These are phyloP conservation scores for Cercospora sp. DNA, from an alignment of 2,329 filamentous ascomycete species.

Conservation along the genomic window DNA sequence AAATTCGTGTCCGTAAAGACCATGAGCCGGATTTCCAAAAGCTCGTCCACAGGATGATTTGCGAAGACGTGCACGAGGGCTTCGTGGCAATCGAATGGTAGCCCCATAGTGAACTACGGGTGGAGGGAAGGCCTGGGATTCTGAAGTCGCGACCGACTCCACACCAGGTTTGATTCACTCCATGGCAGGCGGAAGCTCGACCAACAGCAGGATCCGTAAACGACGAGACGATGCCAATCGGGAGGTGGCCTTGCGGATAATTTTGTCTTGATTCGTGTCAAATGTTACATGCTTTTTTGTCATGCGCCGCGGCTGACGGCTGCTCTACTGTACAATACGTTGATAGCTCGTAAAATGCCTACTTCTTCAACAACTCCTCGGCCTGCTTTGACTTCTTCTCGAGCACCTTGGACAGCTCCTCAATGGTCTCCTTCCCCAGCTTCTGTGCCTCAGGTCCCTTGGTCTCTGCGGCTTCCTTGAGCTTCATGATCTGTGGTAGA, in stretches of 20 bases:
- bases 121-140: not conserved
- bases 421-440: slow-evolving; percentile 67
- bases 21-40: not conserved
- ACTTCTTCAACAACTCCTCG: slow-evolving; percentile 57
- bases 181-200: not conserved
- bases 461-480: slow-evolving; percentile 66
- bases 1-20: not conserved
- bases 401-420: slow-evolving; percentile 65
- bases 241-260: not conserved
- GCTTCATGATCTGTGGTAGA: slow-evolving; percentile 63
- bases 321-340: not conserved
- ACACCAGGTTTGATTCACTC: not conserved
- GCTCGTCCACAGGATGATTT: not conserved
- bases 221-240: not conserved
- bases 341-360: not conserved
- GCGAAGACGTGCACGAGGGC: not conserved
- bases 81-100: not conserved
- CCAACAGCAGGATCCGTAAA: not conserved
- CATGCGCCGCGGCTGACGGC: not conserved
- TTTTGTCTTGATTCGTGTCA: not conserved
- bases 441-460: slow-evolving; percentile 70
- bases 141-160: not conserved
- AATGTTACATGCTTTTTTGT: slow-evolving; percentile 3
- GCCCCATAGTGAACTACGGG: not conserved
- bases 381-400: slow-evolving; percentile 60